Base-by-base conservation (phyloP, 257 asterid genomes). In the Ocimum tenuiflorum region DNA sequence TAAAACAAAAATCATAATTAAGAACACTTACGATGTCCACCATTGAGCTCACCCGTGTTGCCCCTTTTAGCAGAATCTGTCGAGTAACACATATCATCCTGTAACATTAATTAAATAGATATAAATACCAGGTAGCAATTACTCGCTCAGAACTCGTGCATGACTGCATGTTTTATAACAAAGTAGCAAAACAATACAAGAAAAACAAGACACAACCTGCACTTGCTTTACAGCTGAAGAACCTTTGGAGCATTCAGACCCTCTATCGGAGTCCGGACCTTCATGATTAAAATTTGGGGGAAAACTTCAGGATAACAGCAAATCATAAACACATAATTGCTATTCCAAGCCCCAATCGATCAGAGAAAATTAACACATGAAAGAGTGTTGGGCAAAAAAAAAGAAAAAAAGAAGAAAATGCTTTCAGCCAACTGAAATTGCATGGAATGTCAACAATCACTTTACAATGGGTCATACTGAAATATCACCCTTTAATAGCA, bases 191-290 rank as follows among this genome's bases (percentile, higher is more conserved):
- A 31, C 15, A 39, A 3, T 7, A 29, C 41, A 50, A 42, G 19
- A 41, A 33, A 9, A 50, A 43, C 38, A 54, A 54, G 43, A 61
- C 31, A 51, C 63, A 65, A 80, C 82, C 83, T 75, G 70, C 51
- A 46, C 57, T 62, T 55, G 79, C 76, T 74, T 74, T 39, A 38
- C 65, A 39, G 73, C 78, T 43, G 69, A 57, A 69, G 70, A 76
- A 72, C 69, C 78, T 63, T 77, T 80, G 48, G 77, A 77, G 75
- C 75, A 67, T 61, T 73, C 86, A 55, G 82, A 80, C 48, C 82
- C 91, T 63, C 80, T 67, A 66, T 75, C 83, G 19, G 86, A 79
- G 36, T 68, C 87, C 3, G 83, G 76, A 62, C 86, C 94, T 86
- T 79, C 77, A 74, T 18, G 4, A 33, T 67, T 52, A 46, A 45